Evolutionary conservation across 352 stramenopile genomes (phyloP).

Genomic region (Pythium rishiriense): DNA sequence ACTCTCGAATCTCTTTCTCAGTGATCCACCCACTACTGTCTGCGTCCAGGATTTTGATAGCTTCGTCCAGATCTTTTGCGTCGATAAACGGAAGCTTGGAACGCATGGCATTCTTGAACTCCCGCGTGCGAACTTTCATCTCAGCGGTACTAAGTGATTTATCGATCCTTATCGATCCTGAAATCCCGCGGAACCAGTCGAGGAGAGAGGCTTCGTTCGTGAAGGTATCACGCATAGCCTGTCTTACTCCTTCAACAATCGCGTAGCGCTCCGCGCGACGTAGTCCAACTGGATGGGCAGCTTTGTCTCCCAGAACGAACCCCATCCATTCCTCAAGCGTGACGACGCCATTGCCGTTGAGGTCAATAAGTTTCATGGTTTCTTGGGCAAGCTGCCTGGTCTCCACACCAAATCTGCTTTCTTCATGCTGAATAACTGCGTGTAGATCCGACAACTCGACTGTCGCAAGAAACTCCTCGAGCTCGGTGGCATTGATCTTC

Average conservation of each 20-base stretch:
- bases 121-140: constrained; percentile 51
- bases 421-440: not conserved
- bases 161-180: constrained; percentile 31
- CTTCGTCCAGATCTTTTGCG: constrained; percentile 35
- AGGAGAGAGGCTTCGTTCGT: constrained; percentile 30
- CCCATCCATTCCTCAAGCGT: constrained; percentile 55
- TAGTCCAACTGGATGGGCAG: not conserved
- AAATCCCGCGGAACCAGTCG: constrained; percentile 49
- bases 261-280: constrained; percentile 17
- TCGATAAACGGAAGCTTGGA: constrained; percentile 20
- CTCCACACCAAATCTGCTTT: constrained; percentile 3
- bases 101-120: constrained; percentile 60
- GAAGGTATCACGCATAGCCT: constrained; percentile 11
- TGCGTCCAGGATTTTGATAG: constrained; percentile 46
- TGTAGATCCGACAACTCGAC: constrained; percentile 25
- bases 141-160: constrained; percentile 11
- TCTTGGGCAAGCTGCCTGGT: constrained; percentile 26
- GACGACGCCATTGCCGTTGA: constrained; percentile 54
- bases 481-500: constrained; percentile 55
- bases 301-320: constrained; percentile 28
- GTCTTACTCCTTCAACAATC: constrained; percentile 32
- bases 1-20: constrained; percentile 47
- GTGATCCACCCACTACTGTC: constrained; percentile 73
- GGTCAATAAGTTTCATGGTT: constrained; percentile 46
- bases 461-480: constrained; percentile 43